These are phyloP conservation scores for Posidonia australis DNA, from an alignment of 106 monocot genomes.

Conservation along the genomic window DNA sequence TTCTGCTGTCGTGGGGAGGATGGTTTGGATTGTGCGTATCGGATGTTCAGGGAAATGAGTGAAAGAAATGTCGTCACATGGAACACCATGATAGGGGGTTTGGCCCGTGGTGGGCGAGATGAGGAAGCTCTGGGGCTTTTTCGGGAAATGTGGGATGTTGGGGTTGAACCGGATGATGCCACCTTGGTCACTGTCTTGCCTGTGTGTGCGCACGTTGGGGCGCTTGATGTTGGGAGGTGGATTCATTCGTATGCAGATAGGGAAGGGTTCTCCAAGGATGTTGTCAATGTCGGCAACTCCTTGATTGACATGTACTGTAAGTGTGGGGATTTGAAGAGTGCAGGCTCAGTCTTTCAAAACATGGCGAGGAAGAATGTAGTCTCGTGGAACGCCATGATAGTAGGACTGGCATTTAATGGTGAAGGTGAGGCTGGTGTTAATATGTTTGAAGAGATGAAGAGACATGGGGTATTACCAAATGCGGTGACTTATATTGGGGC, in stretches of 20 bases:
- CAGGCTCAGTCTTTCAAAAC: slow-evolving; percentile 2
- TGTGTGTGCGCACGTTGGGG: slow-evolving; percentile 14
- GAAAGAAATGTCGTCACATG: slow-evolving; percentile 24
- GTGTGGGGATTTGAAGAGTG: slow-evolving; percentile 20
- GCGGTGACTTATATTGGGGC: slow-evolving; percentile 14
- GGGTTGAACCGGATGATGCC: slow-evolving; percentile 23
- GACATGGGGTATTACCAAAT: slow-evolving; percentile 10
- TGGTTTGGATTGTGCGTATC: slow-evolving; percentile 31
- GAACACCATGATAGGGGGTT: slow-evolving; percentile 24
- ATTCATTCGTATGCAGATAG: slow-evolving; percentile 14
- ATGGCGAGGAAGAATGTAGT: slow-evolving; percentile 24
- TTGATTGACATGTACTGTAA: slow-evolving; percentile 29
- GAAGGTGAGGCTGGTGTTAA: slow-evolving; percentile 8
- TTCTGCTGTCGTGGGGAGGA: slow-evolving; percentile 26
- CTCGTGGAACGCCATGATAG: slow-evolving; percentile 31
- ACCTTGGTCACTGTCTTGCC: slow-evolving; percentile 22
- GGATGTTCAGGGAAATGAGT: slow-evolving; percentile 42
- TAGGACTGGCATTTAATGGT: slow-evolving; percentile 19
- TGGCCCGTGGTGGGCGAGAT: slow-evolving; percentile 6
- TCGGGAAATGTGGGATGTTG: slow-evolving; percentile 11
- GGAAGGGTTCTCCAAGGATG: slow-evolving; percentile 1
- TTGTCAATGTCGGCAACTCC: slow-evolving; percentile 15
- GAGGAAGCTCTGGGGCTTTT: slow-evolving; percentile 17
- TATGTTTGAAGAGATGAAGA: slow-evolving; percentile 20
- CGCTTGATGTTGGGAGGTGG: slow-evolving; percentile 9